Conservation (phyloP, 306 rosid species). For the Sophora flavescens region DNA sequence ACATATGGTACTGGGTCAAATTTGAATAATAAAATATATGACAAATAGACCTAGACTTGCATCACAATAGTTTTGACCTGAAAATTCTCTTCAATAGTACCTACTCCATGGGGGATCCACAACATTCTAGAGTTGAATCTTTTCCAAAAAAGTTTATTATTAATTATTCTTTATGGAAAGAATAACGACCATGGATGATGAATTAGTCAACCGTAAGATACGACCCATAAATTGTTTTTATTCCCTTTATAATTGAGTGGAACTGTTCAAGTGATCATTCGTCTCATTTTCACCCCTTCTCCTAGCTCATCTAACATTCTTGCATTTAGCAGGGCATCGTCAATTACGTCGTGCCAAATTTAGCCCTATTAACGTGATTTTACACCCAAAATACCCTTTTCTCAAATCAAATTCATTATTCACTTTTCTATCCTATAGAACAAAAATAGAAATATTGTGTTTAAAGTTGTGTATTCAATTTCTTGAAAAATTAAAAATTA, state of each 20-base stretch:
- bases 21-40: not conserved
- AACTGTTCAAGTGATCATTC: slow-evolving; percentile 30
- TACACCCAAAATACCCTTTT: not conserved
- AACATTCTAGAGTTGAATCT: slow-evolving; percentile 2
- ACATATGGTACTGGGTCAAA: not conserved
- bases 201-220: slow-evolving; percentile 55
- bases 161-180: slow-evolving; percentile 4
- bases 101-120: slow-evolving; percentile 8
- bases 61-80: slow-evolving; percentile 39
- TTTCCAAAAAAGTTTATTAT: not conserved
- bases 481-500: no score
- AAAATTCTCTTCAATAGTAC: not conserved
- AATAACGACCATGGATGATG: slow-evolving; percentile 31
- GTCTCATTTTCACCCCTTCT: slow-evolving; percentile 36
- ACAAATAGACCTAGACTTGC: slow-evolving; percentile 11
- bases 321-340: slow-evolving; percentile 36
- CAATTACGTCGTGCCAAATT: slow-evolving; percentile 17
- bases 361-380: slow-evolving; percentile 15
- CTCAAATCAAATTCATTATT: not conserved
- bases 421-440: no score
- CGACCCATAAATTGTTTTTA: slow-evolving; percentile 58
- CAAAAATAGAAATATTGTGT: no score
- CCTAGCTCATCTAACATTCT: slow-evolving; percentile 28
- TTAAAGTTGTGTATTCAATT: no score
- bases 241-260: slow-evolving; percentile 32